phyloP scores from a whole-genome alignment of 1,284 basidiomycete species.

The Rhodofomes roseus region DNA sequence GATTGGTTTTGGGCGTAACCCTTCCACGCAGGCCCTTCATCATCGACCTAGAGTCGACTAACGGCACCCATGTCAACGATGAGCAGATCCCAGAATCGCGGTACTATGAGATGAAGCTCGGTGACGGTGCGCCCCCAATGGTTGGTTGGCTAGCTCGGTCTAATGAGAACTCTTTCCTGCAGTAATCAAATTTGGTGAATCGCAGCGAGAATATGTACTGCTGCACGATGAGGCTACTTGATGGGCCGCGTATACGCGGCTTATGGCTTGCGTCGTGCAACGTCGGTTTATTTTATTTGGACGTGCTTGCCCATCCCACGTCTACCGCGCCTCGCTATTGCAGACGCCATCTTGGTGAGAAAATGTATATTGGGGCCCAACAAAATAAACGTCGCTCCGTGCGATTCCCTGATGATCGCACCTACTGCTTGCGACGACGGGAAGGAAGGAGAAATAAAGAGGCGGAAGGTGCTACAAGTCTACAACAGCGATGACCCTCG shows the following conservation, averaged over 20 bases:
- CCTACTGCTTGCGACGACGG: too few relatives aligned
- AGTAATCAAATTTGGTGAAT: slow-evolving; percentile 93
- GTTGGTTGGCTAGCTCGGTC: not conserved
- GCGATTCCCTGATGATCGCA: too few relatives aligned
- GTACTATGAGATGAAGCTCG: slow-evolving; percentile 86
- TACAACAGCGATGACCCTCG: not conserved
- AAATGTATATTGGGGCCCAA: too few relatives aligned
- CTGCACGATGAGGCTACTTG: slow-evolving; percentile 74
- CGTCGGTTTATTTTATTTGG: too few relatives aligned
- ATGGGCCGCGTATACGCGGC: too few relatives aligned
- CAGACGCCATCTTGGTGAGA: too few relatives aligned
- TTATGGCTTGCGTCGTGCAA: too few relatives aligned
- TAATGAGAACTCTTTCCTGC: slow-evolving; percentile 4
- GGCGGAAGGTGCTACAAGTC: not conserved
- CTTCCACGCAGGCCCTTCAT: slow-evolving; percentile 80
- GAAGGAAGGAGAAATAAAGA: too few relatives aligned
- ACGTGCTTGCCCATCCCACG: too few relatives aligned
- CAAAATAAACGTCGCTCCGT: too few relatives aligned
- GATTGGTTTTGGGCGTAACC: too few relatives aligned
- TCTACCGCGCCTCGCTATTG: too few relatives aligned
- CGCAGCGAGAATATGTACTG: slow-evolving; percentile 84
- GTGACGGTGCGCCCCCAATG: slow-evolving; percentile 65
- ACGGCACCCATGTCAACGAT: slow-evolving; percentile 91
- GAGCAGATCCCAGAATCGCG: slow-evolving; percentile 80
- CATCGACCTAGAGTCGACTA: slow-evolving; percentile 96